Evolutionary conservation across 2,329 filamentous ascomycete species (phyloP).

Genomic region (Colletotrichum sp.): DNA sequence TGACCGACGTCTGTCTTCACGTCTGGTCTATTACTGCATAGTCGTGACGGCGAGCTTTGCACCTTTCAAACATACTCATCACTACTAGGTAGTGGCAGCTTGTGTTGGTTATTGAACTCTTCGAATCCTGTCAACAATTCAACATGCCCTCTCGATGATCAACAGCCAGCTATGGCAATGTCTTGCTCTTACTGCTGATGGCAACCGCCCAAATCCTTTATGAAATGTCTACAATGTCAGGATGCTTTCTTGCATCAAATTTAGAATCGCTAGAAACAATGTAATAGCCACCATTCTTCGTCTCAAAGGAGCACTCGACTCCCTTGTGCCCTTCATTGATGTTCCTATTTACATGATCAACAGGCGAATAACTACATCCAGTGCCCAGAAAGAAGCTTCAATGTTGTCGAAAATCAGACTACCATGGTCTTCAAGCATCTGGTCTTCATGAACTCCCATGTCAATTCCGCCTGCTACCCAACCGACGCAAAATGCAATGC

Average conservation of each 20-base stretch:
- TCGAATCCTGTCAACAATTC: not conserved
- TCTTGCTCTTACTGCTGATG: not conserved
- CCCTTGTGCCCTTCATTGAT: not conserved
- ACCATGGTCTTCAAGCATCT: not conserved
- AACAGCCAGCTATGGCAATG: not conserved
- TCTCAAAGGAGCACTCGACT: not conserved
- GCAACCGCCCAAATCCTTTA: not conserved
- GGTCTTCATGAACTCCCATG: not conserved
- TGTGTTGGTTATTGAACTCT: not conserved
- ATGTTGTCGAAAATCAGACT: not conserved
- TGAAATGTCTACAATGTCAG: fast-evolving
- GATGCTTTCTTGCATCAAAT: not conserved
- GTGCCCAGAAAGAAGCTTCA: not conserved
- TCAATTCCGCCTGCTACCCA: not conserved
- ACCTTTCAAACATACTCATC: not conserved
- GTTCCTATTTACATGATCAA: fast-evolving
- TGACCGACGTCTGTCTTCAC: not conserved
- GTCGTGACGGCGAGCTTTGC: not conserved
- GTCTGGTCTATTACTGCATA: not conserved
- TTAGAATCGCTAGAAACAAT: not conserved
- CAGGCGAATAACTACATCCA: not conserved
- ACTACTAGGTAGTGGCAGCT: not conserved
- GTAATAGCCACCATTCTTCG: fast-evolving
- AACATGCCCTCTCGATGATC: fast-evolving
- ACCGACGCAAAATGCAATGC: not conserved